Evolutionary conservation across 768 basidiomycete genomes (phyloP), one percentile per base, ranked within the genome.

Genomic region (Lanmaoa pseudosensibilis): DNA sequence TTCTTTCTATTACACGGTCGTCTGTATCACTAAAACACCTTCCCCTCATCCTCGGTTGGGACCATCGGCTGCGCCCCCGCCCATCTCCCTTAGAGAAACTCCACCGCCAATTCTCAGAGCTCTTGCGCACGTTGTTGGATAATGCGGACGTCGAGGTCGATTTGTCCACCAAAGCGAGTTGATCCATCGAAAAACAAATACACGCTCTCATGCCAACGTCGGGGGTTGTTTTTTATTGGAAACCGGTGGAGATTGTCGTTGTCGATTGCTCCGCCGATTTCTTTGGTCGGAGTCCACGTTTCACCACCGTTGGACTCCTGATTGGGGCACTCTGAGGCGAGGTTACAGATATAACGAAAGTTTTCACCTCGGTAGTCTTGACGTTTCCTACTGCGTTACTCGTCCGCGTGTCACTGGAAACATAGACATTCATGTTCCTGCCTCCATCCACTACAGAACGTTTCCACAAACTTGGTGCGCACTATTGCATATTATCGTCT

Each of bases 81-180:
- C n/a, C n/a, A n/a, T 18, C 19, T 19, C 3, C 23, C 2, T 27
- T 57, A 89, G 88, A 85, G 65, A 75, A 77, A 32, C 72, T 90
- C 0, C 85, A 87, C 58, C 64, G 71, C 0, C 85, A 88, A 63
- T 78, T 88, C 12, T 76, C 85, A 2, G 83, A 83, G 18, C 76
- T 84, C 4, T 70, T 90, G 30, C 75, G 78, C 11, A 69, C 74
- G 60, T 81, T 90, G 78, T 71, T 89, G 38, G 75, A 74, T 36
- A 82, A 85, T 54, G 78, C 80, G 1, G 81, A 86, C 51, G 57
- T 68, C 46, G 66, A 62, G 30, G 62, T 69, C 13, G 68, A 70
- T n/a, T 16, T 71, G 46, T 16, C 60, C 8, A 32, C 58, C 5
- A 21, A 23, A 1, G 12, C 40, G 19, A 46, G 46, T 38, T 46